Evolutionary conservation across 208 protist species (phyloP).

Genomic region (Acanthamoeba culbertsoni): DNA sequence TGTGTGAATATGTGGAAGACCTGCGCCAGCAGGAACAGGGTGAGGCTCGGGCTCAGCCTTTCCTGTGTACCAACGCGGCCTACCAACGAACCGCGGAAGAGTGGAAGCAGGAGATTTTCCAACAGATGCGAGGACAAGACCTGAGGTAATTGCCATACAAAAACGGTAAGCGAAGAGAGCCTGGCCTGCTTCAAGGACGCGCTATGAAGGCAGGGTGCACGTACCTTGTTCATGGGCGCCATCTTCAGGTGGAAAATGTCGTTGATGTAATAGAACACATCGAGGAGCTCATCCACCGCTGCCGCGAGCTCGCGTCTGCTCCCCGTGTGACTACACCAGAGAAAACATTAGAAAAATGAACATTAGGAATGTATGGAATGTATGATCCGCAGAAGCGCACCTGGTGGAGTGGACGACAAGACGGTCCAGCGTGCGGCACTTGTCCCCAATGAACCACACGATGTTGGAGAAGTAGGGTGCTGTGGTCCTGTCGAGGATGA

Average conservation of each 20-base stretch:
- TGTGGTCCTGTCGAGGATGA: constrained; percentile 78
- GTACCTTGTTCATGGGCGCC: constrained; percentile 58
- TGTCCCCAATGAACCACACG: constrained; percentile 83
- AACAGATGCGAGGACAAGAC: constrained; percentile 45
- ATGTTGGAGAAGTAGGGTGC: constrained; percentile 88
- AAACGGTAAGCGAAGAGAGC: background rate
- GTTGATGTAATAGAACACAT: constrained; percentile 85
- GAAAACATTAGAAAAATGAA: background rate
- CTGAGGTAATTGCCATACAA: no score
- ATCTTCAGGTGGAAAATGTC: constrained; percentile 82
- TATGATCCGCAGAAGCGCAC: no score
- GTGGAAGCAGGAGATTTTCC: constrained; percentile 63
- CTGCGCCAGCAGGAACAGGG: constrained; percentile 75
- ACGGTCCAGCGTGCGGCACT: constrained; percentile 71
- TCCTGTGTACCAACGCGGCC: constrained; percentile 55
- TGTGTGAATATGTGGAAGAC: constrained; percentile 75
- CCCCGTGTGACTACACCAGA: constrained; percentile 29
- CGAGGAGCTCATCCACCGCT: constrained; percentile 78
- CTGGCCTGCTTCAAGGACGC: constrained; percentile 39
- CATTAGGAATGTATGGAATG: background rate
- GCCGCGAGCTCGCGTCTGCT: constrained; percentile 65
- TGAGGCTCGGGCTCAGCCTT: constrained; percentile 44
- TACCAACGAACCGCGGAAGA: constrained; percentile 39
- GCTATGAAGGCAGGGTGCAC: no score
- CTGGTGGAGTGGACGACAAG: constrained; percentile 56